A percentile compares a stretch with the other conserved stretches of the same genome.
Evolutionary conservation across 768 basidiomycete genomes (phyloP).

Genomic region (Phlegmacium glaucopus): DNA sequence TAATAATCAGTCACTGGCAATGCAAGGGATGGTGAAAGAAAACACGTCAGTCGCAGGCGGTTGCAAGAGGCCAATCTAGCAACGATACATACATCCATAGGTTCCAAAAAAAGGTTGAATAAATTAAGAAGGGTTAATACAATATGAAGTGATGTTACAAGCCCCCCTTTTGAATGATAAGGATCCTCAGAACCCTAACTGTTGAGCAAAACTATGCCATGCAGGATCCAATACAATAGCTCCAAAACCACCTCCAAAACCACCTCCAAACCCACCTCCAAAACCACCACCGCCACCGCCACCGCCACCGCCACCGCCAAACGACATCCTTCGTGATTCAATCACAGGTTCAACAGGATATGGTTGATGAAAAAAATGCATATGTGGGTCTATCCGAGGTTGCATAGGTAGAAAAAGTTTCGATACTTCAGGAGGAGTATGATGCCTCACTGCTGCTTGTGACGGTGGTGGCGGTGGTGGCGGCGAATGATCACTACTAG

Average conservation of each 20-base stretch:
- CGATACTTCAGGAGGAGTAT: neutral
- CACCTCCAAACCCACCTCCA: slow-evolving; percentile 15
- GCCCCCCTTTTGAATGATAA: neutral
- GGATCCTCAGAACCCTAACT: slow-evolving; percentile 48
- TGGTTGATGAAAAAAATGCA: neutral
- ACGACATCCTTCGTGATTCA: slow-evolving; percentile 1
- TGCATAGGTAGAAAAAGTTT: slow-evolving; percentile 1
- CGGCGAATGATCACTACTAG: neutral
- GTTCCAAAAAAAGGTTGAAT: no score
- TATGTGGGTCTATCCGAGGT: neutral
- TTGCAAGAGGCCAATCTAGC: no score
- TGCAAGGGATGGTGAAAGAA: no score
- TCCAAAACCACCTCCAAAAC: slow-evolving; percentile 3
- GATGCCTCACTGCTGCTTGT: neutral
- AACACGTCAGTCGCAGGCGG: no score
- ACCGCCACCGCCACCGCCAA: neutral
- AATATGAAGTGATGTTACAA: neutral
- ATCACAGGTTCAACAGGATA: slow-evolving; percentile 1
- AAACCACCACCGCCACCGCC: slow-evolving; percentile 1
- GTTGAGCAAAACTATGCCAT: slow-evolving; percentile 68
- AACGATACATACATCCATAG: no score
- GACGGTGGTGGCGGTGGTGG: neutral
- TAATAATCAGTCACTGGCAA: no score
- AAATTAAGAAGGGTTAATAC: neutral
- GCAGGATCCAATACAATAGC: slow-evolving; percentile 47